These are phyloP conservation scores for Lotmaria passim DNA, from an alignment of 208 protist species.

Conservation along the genomic window DNA sequence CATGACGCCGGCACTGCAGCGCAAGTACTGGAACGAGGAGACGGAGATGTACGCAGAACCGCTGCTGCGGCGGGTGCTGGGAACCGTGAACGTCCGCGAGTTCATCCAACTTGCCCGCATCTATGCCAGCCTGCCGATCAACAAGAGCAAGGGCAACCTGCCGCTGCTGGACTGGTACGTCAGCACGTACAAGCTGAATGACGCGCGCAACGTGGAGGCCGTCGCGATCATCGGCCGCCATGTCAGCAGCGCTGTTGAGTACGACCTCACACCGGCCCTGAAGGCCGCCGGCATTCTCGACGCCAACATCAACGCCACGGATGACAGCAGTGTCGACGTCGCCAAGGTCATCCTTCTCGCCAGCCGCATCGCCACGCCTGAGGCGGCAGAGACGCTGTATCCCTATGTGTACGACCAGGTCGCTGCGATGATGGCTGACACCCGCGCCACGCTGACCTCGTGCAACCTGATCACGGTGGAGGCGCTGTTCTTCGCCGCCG, in stretches of 20 bases:
- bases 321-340: constrained; percentile 44
- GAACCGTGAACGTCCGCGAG: constrained; percentile 72
- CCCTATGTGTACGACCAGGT: constrained; percentile 39
- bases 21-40: constrained; percentile 80
- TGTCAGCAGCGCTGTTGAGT: constrained; percentile 37
- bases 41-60: constrained; percentile 66
- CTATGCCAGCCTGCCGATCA: constrained; percentile 62
- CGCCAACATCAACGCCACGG: constrained; percentile 14
- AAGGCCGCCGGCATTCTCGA: constrained; percentile 52
- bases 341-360: constrained; percentile 65
- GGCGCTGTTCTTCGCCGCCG: constrained; percentile 71
- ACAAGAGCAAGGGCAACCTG: constrained; percentile 53
- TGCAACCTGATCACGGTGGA: constrained; percentile 74
- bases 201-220: constrained; percentile 61
- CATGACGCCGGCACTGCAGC: constrained; percentile 37
- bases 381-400: constrained; percentile 61
- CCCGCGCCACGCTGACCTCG: constrained; percentile 36
- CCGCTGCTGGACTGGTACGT: constrained; percentile 74
- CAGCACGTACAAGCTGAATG: constrained; percentile 40
- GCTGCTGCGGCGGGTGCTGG: constrained; percentile 71
- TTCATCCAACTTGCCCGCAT: constrained; percentile 72
- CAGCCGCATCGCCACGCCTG: constrained; percentile 55
- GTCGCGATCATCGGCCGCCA: constrained; percentile 61
- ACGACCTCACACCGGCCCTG: constrained; percentile 56
- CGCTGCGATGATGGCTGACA: constrained; percentile 25